Evolutionary conservation across 768 basidiomycete species (phyloP).

Genomic region (Trametes maxima): DNA sequence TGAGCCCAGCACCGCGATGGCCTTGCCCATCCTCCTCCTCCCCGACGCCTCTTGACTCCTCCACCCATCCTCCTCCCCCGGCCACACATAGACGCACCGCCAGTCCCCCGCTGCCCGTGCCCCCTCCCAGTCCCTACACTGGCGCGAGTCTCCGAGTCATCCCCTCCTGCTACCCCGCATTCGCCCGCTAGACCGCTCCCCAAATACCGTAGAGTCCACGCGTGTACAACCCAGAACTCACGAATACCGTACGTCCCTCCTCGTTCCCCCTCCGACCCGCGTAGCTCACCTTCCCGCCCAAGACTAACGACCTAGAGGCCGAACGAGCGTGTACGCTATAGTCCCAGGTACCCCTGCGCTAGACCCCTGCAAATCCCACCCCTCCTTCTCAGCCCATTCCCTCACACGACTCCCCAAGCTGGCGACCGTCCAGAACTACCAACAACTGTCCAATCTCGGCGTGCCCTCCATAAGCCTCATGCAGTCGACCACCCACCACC

Average conservation of each 20-base stretch:
- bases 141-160: conserved; percentile 5
- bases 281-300: not conserved
- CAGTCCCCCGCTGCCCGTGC: not conserved
- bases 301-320: conserved; percentile 30
- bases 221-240: conserved; percentile 23
- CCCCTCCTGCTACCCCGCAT: conserved; percentile 15
- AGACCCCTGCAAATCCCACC: conserved; percentile 13
- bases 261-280: not conserved
- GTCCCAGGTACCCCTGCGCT: conserved; percentile 23
- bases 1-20: conserved; percentile 14
- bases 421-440: conserved; percentile 33
- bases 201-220: conserved; percentile 20
- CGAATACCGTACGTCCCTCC: conserved; percentile 22
- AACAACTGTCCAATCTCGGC: conserved; percentile 30
- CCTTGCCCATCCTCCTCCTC: not conserved
- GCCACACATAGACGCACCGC: conserved; percentile 16
- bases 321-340: conserved; percentile 23
- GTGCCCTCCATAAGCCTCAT: conserved; percentile 35
- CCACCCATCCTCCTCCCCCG: not conserved
- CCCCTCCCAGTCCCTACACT: conserved; percentile 2
- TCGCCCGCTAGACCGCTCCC: conserved; percentile 17
- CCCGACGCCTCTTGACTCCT: not conserved
- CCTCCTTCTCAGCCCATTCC: conserved; percentile 3
- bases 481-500: conserved; percentile 37
- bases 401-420: conserved; percentile 26